Evolutionary conservation across 2,329 filamentous ascomycete genomes (phyloP).

Genomic region (Diaporthe australafricana): DNA sequence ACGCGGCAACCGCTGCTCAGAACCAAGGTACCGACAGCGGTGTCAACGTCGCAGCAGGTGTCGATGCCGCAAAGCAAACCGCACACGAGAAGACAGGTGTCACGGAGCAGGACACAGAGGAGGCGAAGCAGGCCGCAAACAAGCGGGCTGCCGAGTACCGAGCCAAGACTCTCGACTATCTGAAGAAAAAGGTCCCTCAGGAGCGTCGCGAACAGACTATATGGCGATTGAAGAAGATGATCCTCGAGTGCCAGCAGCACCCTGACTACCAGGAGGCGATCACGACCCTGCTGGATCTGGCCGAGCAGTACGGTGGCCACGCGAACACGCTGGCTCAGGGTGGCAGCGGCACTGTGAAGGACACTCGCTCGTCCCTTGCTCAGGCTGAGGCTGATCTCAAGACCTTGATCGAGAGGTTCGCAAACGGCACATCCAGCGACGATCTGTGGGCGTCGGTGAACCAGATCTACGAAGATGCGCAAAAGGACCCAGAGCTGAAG

Average conservation of each 20-base stretch:
- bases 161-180: constrained; percentile 73
- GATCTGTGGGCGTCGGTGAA: constrained; percentile 89
- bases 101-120: constrained; percentile 73
- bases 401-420: constrained; percentile 93
- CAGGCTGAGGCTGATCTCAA: constrained; percentile 84
- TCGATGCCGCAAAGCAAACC: constrained; percentile 54
- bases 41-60: constrained; percentile 62
- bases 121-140: constrained; percentile 59
- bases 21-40: constrained; percentile 56
- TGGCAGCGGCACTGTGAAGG: constrained; percentile 76
- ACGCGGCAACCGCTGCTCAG: constrained; percentile 68
- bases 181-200: constrained; percentile 87
- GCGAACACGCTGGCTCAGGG: constrained; percentile 74
- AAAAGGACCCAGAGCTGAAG: constrained; percentile 86
- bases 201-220: constrained; percentile 94
- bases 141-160: constrained; percentile 54
- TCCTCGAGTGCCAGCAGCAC: constrained; percentile 95
- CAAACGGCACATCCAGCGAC: constrained; percentile 90
- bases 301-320: constrained; percentile 86
- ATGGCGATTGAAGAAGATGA: constrained; percentile 95
- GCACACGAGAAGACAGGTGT: constrained; percentile 68
- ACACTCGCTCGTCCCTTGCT: constrained; percentile 75
- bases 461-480: constrained; percentile 86
- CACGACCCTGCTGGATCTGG: constrained; percentile 84
- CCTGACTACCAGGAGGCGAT: constrained; percentile 94